Base-by-base conservation (phyloP, 176 grass and related monocot species). In the Secale cereale region DNA sequence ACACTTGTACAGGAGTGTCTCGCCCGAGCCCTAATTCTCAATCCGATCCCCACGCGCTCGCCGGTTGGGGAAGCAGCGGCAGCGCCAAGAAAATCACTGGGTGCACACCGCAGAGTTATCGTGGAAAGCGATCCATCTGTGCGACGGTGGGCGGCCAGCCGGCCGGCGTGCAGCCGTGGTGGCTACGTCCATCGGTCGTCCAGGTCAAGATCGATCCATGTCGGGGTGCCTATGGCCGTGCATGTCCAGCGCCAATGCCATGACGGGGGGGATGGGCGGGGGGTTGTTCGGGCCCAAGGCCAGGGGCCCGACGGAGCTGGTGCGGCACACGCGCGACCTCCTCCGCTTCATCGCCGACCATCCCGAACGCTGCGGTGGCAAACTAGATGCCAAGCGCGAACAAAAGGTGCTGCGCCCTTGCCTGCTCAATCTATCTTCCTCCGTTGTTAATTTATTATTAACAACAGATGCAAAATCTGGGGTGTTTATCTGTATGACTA, bases 221-320 rank as follows among this genome's bases (percentile, higher is more conserved):
- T 16, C 74, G 14, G 74, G 84, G 32, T 90, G 84, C 74, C 79
- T 90, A 41, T 90, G 88, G 88, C 78, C 84, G 43, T 90, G 88
- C 84, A 74, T 27, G 3, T 70, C 41, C 16, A 32, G 71, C 41
- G 28, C 25, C 71, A 50, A 27, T 20, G 71, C 25, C 25, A 41
- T 2, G 23, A 26, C 59, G 40, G 54, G 40, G 35, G 79, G 65
- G 23, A 30, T 17, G 15, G 48, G 29, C 27, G 66, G 70, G 0
- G 32, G 83, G 0, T 32, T 86, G 54, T 90, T 90, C 79, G 56
- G 84, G 15, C 39, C 79, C 8, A 90, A 86, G 79, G 29, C 52
- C 13, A 86, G 72, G 83, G 25, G 23, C 0, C 84, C 79, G 3
- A 15, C 65, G 32, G 88, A 90, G 74, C 32, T 90, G 23, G 88